phyloP scores from a whole-genome alignment of 2,329 filamentous ascomycete species.

The Bisporella sp. region DNA sequence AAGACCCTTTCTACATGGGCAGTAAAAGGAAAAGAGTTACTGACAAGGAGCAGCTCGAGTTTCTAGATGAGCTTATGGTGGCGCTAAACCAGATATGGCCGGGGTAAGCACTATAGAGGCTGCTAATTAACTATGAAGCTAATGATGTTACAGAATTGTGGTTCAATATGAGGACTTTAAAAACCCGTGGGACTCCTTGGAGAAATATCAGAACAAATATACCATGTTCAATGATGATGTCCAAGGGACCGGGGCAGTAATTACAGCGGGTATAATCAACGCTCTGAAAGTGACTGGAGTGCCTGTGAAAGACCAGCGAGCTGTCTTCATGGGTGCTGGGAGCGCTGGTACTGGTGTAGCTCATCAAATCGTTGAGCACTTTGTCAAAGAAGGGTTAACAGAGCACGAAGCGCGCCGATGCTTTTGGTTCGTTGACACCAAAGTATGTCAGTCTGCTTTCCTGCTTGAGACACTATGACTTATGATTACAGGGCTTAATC shows the following conservation, averaged over 20 bases:
- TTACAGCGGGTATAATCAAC: constrained; percentile 72
- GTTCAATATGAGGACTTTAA: constrained; percentile 75
- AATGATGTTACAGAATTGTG: constrained; percentile 12
- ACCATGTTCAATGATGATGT: constrained; percentile 72
- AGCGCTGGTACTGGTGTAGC: constrained; percentile 81
- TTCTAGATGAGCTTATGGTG: constrained; percentile 68
- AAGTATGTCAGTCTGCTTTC: constrained; percentile 11
- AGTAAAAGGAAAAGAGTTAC: constrained; percentile 58
- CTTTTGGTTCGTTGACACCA: constrained; percentile 69
- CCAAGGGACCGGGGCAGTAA: constrained; percentile 41
- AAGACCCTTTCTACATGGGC: constrained; percentile 75
- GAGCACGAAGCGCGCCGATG: constrained; percentile 62
- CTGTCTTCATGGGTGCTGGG: constrained; percentile 74
- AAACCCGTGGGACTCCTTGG: constrained; percentile 48
- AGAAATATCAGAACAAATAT: constrained; percentile 66
- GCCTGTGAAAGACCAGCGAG: constrained; percentile 58
- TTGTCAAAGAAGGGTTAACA: constrained; percentile 58
- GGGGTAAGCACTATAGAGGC: constrained; percentile 56
- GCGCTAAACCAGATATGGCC: constrained; percentile 64
- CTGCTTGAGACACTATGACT: constrained; percentile 3
- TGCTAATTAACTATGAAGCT: constrained; percentile 40
- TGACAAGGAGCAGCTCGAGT: constrained; percentile 66
- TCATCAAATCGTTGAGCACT: constrained; percentile 72
- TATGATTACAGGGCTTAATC: constrained; percentile 50
- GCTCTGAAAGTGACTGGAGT: constrained; percentile 61